These are phyloP conservation scores for Talaromyces sp. DNA, from an alignment of 2,329 filamentous ascomycete species.

Conservation along the genomic window DNA sequence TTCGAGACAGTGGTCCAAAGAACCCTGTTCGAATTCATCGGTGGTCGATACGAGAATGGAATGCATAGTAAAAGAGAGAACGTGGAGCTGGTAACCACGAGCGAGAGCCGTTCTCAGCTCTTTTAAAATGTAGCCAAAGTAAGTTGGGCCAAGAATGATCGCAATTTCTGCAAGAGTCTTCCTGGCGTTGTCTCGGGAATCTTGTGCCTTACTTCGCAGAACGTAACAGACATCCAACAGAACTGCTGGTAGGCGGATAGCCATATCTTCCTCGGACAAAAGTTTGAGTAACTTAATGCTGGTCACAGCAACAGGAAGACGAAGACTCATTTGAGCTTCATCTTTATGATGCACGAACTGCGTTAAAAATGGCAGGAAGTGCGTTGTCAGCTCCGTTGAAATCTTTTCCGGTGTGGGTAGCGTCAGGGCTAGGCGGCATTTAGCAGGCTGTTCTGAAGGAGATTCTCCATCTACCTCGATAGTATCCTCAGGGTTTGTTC, in stretches of 20 bases:
- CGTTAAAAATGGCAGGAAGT: constrained; percentile 75
- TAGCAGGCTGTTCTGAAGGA: constrained; percentile 31
- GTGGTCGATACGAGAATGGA: constrained; percentile 76
- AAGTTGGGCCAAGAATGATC: constrained; percentile 72
- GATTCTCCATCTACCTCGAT: constrained; percentile 10
- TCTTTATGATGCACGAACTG: constrained; percentile 90
- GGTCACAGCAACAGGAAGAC: constrained; percentile 84
- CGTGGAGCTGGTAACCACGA: constrained; percentile 87
- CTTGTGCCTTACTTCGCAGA: constrained; percentile 80
- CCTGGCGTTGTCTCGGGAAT: constrained; percentile 84
- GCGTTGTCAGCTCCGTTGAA: constrained; percentile 66
- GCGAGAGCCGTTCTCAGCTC: constrained; percentile 80
- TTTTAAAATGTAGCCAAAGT: constrained; percentile 89
- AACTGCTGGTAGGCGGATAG: constrained; percentile 72
- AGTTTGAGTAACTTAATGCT: constrained; percentile 82
- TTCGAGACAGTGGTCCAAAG: constrained; percentile 81
- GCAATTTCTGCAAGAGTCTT: constrained; percentile 84
- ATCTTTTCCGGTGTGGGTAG: constrained; percentile 67
- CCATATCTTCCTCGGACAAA: constrained; percentile 69
- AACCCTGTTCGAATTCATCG: constrained; percentile 71
- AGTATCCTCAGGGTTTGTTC: constrained; percentile 7
- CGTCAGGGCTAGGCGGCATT: constrained; percentile 56
- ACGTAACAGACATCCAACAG: constrained; percentile 92
- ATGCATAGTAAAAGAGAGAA: constrained; percentile 92
- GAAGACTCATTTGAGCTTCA: constrained; percentile 87